phyloP scores from a whole-genome alignment of 176 grass and related monocot genomes.

The Olyra latifolia region DNA sequence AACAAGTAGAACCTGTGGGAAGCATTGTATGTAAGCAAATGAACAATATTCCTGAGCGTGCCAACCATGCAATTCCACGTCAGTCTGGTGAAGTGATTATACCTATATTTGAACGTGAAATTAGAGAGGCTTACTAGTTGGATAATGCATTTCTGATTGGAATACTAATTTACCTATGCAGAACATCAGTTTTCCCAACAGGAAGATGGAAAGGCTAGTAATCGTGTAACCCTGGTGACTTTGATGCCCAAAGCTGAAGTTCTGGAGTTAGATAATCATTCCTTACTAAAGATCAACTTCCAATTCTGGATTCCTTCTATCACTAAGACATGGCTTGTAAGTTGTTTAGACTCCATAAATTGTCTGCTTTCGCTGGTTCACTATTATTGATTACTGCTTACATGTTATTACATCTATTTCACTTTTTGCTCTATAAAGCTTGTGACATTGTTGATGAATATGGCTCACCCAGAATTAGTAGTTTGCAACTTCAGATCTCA shows the following conservation, averaged over 20 bases:
- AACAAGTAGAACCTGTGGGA: slow-evolving; percentile 1
- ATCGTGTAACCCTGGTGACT: background rate
- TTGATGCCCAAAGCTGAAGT: slow-evolving; percentile 5
- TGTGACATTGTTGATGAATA: background rate
- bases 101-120: slow-evolving; percentile 1
- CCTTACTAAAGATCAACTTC: slow-evolving; percentile 19
- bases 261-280: slow-evolving; percentile 21
- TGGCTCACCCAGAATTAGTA: background rate
- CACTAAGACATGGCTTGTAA: slow-evolving; percentile 46
- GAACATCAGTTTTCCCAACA: slow-evolving; percentile 12
- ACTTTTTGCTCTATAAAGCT: background rate
- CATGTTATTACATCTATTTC: slow-evolving; percentile 1
- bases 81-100: slow-evolving; percentile 38
- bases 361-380: slow-evolving; percentile 6
- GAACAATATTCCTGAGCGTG: background rate
- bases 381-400: background rate
- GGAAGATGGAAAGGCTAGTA: slow-evolving; percentile 5
- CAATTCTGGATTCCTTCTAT: slow-evolving; percentile 27
- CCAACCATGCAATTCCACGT: background rate
- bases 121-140: background rate
- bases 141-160: slow-evolving; percentile 12
- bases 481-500: background rate
- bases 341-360: slow-evolving; percentile 21
- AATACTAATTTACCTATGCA: slow-evolving; percentile 22
- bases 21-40: slow-evolving; percentile 14